Conservation (phyloP, 2,329 filamentous ascomycete species). For the Aaosphaeria arxii region DNA sequence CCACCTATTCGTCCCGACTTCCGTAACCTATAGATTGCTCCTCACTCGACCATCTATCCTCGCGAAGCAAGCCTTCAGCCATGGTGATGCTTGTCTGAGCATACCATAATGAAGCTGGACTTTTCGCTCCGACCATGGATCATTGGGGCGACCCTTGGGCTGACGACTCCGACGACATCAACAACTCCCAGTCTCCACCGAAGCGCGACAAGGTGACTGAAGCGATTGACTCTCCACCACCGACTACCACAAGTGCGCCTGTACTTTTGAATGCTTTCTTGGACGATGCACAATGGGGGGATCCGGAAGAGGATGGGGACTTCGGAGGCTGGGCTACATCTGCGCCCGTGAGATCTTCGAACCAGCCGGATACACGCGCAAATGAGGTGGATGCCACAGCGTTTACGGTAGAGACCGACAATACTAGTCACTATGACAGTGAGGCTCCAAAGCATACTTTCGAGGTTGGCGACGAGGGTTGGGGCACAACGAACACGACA, state of each 20-base stretch:
- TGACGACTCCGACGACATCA: constrained; percentile 19
- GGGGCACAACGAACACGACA: constrained; percentile 1
- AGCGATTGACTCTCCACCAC: too few relatives aligned
- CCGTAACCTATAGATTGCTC: too few relatives aligned
- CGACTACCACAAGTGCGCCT: constrained; percentile 12
- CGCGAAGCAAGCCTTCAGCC: too few relatives aligned
- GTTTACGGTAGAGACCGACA: too few relatives aligned
- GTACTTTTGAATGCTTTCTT: constrained; percentile 28
- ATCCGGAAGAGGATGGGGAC: constrained; percentile 19
- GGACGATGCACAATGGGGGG: constrained; percentile 37
- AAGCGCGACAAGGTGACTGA: constrained; percentile 21
- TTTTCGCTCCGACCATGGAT: constrained; percentile 34
- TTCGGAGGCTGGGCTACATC: constrained; percentile 27
- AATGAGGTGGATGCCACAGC: too few relatives aligned
- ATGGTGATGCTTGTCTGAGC: constrained; percentile 6
- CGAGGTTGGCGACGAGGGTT: neutral
- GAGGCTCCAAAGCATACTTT: neutral
- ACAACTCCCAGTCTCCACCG: constrained; percentile 12
- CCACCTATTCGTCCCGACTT: too few relatives aligned
- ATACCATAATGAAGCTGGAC: constrained; percentile 35
- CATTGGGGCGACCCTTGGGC: constrained; percentile 43
- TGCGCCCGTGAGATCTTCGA: neutral
- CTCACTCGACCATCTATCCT: too few relatives aligned
- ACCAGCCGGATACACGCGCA: neutral
- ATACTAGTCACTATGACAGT: too few relatives aligned